Conservation (phyloP, 106 monocot genomes). For the Dendrobium nobile region DNA sequence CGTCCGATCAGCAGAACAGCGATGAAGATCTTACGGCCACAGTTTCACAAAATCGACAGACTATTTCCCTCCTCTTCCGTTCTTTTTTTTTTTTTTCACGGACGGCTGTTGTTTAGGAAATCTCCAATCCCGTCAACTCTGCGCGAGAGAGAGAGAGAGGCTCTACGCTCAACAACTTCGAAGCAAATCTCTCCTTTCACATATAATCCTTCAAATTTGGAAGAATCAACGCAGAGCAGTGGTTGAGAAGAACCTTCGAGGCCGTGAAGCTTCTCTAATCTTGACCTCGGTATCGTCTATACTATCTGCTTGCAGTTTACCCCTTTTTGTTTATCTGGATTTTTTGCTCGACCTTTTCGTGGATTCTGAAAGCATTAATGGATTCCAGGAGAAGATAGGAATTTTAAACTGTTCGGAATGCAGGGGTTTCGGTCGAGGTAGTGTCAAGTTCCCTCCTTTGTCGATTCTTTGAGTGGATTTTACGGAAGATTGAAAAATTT, state of each 20-base stretch:
- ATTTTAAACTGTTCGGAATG: background rate
- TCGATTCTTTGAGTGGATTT: background rate
- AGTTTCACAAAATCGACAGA: background rate
- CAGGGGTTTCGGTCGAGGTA: background rate
- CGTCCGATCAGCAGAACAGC: background rate
- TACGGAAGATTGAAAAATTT: background rate
- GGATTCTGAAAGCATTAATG: no score
- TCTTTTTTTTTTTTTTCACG: background rate
- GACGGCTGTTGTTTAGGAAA: background rate
- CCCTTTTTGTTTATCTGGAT: no score
- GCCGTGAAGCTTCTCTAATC: background rate
- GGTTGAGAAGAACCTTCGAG: background rate
- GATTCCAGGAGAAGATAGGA: slow-evolving; percentile 1
- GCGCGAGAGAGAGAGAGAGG: no score
- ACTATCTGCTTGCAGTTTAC: background rate
- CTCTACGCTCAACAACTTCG: background rate
- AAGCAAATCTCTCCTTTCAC: background rate
- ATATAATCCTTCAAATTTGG: background rate
- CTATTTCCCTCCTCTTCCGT: slow-evolving; percentile 1
- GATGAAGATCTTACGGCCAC: background rate
- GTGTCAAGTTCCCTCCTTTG: background rate
- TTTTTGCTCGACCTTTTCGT: background rate
- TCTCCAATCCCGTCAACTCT: background rate
- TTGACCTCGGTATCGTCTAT: background rate
- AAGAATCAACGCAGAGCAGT: background rate